Evolutionary conservation across 768 basidiomycete species (phyloP), one percentile per base, ranked within the genome.

Genomic region (Auricularia auricula-judae): DNA sequence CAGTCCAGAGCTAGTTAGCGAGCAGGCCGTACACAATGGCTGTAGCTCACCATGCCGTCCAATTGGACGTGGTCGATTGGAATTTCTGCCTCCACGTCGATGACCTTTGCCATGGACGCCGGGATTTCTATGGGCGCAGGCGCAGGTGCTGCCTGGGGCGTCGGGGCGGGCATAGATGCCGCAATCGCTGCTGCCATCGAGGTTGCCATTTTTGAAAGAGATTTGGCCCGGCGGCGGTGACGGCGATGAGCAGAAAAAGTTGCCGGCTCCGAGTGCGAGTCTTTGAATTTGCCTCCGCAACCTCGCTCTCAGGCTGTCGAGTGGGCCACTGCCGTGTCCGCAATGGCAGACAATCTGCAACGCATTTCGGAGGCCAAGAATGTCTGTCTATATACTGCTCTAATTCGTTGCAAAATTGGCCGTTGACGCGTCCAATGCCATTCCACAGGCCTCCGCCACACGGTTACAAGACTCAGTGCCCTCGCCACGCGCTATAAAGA

Each of bases 141-240:
- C 14, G 80, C 77, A 8, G 85, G 82, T 10, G 84, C 80, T 33
- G 86, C 75, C 60, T 83, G 77, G 11, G 86, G 84, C 67, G 84
- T 81, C 42, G 65, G 58, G 16, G 78, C 65, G 59, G 91, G 89
- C 35, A 89, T 77, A 33, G 88, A 86, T 36, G 94, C 93, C 70
- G 93, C 92, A 34, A 96, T 81, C 58, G 93, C 86, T 73, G 92
- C 92, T 61, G 94, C 94, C 91, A 97, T 95, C 53, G 94, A 94
- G 67, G 86, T 84, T 61, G 83, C 83, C 85, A 87, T 86, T 63
- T 12, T 66, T 71, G 29, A 3, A 2, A 35, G 29, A 63, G 8
- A 8, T 35, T 16, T 23, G 51, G 62, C 29, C n/a, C 47, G 64
- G 34, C 23, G 65, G 34, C 39, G 36, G 43, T 42, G 62, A 65